A percentile compares a stretch with the other conserved stretches of the same genome.
Evolutionary conservation across 2,329 filamentous ascomycete species (phyloP).

Genomic region (Magnaporthiopsis poae): DNA sequence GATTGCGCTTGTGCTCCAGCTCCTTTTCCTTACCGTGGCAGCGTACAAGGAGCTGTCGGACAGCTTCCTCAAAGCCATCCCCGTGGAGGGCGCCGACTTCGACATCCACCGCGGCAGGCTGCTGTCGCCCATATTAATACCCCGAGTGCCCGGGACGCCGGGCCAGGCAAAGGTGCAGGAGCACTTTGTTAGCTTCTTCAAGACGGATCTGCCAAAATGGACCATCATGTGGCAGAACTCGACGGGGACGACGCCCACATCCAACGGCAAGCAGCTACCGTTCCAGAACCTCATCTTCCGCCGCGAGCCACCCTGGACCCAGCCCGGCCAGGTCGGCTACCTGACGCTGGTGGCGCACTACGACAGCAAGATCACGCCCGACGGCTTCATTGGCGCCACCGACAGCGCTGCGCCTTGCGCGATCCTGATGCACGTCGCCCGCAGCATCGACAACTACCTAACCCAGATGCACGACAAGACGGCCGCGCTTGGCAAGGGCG

Average conservation of each 20-base stretch:
- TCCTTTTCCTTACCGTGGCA: conserved; percentile 17
- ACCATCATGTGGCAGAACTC: conserved; percentile 65
- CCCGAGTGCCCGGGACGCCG: conserved; percentile 64
- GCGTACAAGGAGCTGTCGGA: conserved; percentile 48
- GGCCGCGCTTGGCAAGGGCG: conserved; percentile 43
- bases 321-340: conserved; percentile 58
- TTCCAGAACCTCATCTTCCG: conserved; percentile 71
- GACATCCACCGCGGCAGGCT: conserved; percentile 54
- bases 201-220: conserved; percentile 58
- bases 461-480: conserved; percentile 66
- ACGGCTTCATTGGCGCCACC: conserved; percentile 73
- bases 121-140: conserved; percentile 64
- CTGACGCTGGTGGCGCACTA: conserved; percentile 77
- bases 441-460: conserved; percentile 60
- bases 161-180: conserved; percentile 56
- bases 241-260: conserved; percentile 57
- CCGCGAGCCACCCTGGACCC: conserved; percentile 68
- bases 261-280: conserved; percentile 52
- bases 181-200: conserved; percentile 67
- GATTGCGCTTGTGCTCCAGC: conserved; percentile 13
- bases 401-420: conserved; percentile 79
- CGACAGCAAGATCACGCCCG: conserved; percentile 62
- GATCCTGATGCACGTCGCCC: conserved; percentile 69
- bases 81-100: conserved; percentile 55
- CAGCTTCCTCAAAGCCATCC: conserved; percentile 52